These are phyloP conservation scores for Chlamydomonas sp. DNA, from an alignment of 139 green algal genomes.

Conservation along the genomic window DNA sequence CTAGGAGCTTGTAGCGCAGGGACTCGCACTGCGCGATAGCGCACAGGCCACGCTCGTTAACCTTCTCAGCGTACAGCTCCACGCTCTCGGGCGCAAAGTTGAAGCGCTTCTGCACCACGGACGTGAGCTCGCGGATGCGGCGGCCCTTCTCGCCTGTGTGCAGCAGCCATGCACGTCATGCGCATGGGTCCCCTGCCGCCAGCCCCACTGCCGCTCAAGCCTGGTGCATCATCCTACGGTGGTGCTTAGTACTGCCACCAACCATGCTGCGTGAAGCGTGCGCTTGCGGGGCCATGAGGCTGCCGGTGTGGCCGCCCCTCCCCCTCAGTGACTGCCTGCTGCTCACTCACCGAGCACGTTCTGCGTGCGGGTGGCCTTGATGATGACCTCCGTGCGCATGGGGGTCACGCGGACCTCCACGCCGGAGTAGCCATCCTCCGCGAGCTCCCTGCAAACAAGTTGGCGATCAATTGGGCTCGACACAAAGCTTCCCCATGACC, in stretches of 20 bases:
- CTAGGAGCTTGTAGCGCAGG: conserved; percentile 99
- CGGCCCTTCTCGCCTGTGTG: conserved; percentile 97
- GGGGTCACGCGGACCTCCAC: conserved; percentile 97
- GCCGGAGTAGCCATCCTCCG: conserved; percentile 92
- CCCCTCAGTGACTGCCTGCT: too few species aligned
- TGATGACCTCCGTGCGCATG: conserved; percentile 99
- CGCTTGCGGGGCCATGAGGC: too few species aligned
- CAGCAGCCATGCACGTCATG: too few species aligned
- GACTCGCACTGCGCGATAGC: conserved; percentile 97
- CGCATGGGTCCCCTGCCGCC: too few species aligned
- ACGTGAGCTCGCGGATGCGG: conserved; percentile 96
- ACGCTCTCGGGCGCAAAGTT: conserved; percentile 91
- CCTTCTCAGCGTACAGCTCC: conserved; percentile 99
- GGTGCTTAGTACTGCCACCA: too few species aligned
- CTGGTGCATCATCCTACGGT: too few species aligned
- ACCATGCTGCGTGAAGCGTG: too few species aligned
- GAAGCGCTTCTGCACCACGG: conserved; percentile 98
- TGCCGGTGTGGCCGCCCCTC: too few species aligned
- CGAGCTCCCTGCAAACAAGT: too few species aligned
- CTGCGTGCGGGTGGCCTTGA: conserved; percentile 95
- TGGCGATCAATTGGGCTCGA: too few species aligned
- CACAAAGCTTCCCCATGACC: too few species aligned
- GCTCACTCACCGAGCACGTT: conserved; percentile 94
- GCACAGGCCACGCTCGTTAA: conserved; percentile 95
- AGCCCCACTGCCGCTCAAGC: too few species aligned